These are phyloP conservation scores for Phytophthora citricola DNA, from an alignment of 352 stramenopile species.

Conservation along the genomic window DNA sequence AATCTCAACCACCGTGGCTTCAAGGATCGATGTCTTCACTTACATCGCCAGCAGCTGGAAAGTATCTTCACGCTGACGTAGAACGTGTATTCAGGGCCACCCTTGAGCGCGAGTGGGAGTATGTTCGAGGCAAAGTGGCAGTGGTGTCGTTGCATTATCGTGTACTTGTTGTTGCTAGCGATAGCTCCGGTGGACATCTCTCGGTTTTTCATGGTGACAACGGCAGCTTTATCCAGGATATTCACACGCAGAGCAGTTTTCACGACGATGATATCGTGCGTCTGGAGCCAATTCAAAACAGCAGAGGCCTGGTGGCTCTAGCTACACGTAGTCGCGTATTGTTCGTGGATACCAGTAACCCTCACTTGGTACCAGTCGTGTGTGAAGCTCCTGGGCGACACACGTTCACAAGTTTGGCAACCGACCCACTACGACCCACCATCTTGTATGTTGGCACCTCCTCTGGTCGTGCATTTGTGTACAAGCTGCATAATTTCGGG, in stretches of 20 bases:
- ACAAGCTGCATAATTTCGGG: constrained; percentile 35
- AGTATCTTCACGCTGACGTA: constrained; percentile 42
- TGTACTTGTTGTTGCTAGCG: constrained; percentile 27
- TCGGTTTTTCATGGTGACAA: constrained; percentile 38
- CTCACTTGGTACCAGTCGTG: constrained; percentile 14
- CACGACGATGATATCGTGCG: constrained; percentile 11
- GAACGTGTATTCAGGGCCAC: constrained; percentile 32
- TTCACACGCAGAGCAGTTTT: constrained; percentile 3
- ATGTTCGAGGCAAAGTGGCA: constrained; percentile 25
- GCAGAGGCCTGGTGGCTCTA: constrained; percentile 33
- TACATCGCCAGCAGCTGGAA: constrained; percentile 26
- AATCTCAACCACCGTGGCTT: constrained; percentile 4
- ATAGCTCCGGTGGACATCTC: constrained; percentile 20
- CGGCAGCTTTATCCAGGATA: constrained; percentile 22
- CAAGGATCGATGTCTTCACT: neutral
- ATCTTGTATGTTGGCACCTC: constrained; percentile 35
- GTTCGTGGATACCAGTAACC: constrained; percentile 24
- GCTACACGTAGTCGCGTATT: constrained; percentile 22
- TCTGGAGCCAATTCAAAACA: constrained; percentile 28
- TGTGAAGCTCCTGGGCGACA: constrained; percentile 28
- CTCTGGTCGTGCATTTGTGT: constrained; percentile 33
- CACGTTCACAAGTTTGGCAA: constrained; percentile 28
- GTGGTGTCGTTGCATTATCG: constrained; percentile 23
- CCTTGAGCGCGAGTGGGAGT: constrained; percentile 8
- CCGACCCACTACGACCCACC: constrained; percentile 25